These are phyloP conservation scores for Verticillium albo-atrum DNA, from an alignment of 2,329 filamentous ascomycete species.

Conservation along the genomic window DNA sequence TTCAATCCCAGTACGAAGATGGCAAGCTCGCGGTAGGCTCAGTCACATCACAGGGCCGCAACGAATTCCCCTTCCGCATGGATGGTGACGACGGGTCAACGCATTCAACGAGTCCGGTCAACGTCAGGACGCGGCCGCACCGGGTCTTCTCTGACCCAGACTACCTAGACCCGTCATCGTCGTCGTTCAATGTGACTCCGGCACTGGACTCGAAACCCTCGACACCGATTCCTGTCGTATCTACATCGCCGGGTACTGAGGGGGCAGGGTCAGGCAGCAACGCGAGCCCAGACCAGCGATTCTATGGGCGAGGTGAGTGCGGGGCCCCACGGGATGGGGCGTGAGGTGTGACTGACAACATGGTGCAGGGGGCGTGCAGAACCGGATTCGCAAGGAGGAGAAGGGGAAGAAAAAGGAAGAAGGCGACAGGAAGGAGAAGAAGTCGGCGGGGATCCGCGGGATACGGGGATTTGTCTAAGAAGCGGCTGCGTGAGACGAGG, in stretches of 20 bases:
- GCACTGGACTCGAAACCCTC: slow-evolving; percentile 30
- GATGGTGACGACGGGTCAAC: slow-evolving; percentile 13
- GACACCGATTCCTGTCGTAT: slow-evolving; percentile 19
- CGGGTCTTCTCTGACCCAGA: slow-evolving; percentile 42
- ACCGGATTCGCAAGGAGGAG: slow-evolving; percentile 41
- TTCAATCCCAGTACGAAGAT: slow-evolving; percentile 35
- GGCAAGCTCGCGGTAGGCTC: slow-evolving; percentile 9
- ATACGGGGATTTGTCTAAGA: slow-evolving; percentile 31
- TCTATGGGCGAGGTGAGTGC: slow-evolving; percentile 41
- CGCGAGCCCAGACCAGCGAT: slow-evolving; percentile 34
- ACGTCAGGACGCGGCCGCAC: slow-evolving; percentile 29
- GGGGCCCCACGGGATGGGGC: slow-evolving; percentile 1
- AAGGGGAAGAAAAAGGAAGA: slow-evolving; percentile 45
- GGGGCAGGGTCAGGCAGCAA: slow-evolving; percentile 19
- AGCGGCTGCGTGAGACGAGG: not conserved
- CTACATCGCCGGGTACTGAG: slow-evolving; percentile 24
- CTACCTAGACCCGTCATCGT: slow-evolving; percentile 33
- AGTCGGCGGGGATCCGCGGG: slow-evolving; percentile 33
- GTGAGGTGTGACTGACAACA: not conserved
- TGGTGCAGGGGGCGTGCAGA: slow-evolving; percentile 40
- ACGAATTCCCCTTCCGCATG: slow-evolving; percentile 11
- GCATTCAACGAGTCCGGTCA: slow-evolving; percentile 29
- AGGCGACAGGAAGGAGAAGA: slow-evolving; percentile 31
- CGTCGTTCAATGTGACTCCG: slow-evolving; percentile 37
- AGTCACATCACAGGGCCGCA: slow-evolving; percentile 8